Percentiles rank a stretch among this genome's conserved stretches.
Conservation (phyloP, 345 rosid species). For the Arabis hirsuta region DNA sequence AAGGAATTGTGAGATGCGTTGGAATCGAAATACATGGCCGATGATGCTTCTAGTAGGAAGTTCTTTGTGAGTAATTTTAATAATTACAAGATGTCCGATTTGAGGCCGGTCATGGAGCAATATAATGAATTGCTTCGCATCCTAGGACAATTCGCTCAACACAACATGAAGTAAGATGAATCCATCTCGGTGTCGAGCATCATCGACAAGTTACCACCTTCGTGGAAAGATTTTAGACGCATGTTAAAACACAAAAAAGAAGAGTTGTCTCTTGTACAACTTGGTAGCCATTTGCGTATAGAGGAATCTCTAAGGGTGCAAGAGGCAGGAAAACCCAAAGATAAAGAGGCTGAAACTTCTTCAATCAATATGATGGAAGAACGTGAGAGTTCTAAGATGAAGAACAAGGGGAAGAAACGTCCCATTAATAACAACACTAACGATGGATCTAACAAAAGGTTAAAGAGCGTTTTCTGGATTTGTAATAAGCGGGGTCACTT, state of each 20-base stretch:
- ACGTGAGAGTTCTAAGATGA: background rate
- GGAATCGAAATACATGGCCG: background rate
- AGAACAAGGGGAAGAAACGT: background rate
- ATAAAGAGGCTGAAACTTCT: background rate
- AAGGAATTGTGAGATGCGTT: conserved; percentile 1
- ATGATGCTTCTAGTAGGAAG: conserved; percentile 7
- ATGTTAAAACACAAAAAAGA: background rate
- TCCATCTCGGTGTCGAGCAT: background rate
- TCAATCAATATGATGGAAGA: background rate
- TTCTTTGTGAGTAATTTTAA: conserved; percentile 14
- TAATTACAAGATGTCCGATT: conserved; percentile 9
- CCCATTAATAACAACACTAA: background rate
- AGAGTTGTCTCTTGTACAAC: conserved; percentile 23
- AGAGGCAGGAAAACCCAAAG: background rate
- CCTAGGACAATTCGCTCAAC: background rate
- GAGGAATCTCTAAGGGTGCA: background rate
- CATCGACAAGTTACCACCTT: conserved; percentile 7
- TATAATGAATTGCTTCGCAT: conserved; percentile 4
- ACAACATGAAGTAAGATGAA: conserved; percentile 7
- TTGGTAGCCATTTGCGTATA: conserved; percentile 11
- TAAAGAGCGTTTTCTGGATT: background rate
- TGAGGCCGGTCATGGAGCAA: background rate
- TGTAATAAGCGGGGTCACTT: conserved; percentile 20
- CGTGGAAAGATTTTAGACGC: background rate
- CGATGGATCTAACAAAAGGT: background rate